Evolutionary conservation across 1,284 basidiomycete species (phyloP).

Genomic region (Veloboletus limbatus): DNA sequence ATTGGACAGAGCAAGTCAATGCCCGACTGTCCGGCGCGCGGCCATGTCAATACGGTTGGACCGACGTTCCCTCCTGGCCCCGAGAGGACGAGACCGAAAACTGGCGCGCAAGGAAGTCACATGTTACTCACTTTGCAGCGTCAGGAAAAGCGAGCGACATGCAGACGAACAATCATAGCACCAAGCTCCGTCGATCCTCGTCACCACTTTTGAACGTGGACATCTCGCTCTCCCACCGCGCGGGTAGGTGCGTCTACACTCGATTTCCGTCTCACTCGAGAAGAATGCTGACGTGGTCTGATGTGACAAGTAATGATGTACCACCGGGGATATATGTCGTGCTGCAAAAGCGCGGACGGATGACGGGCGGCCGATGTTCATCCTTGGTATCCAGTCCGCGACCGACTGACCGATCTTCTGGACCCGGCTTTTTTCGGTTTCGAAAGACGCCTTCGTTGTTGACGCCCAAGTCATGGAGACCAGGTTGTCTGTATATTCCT

Average conservation of each 20-base stretch:
- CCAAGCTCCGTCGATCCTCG: slow-evolving; percentile 3
- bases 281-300: neutral
- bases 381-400: neutral
- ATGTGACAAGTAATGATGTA: slow-evolving; percentile 2
- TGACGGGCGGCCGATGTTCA: neutral
- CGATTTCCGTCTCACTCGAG: neutral
- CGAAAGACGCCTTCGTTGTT: slow-evolving; percentile 2
- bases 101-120: slow-evolving; percentile 13
- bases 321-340: slow-evolving; percentile 15
- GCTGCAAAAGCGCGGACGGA: slow-evolving; percentile 18
- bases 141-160: neutral
- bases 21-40: neutral
- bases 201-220: slow-evolving; percentile 1
- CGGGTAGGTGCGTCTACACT: slow-evolving; percentile 10
- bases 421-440: slow-evolving; percentile 8
- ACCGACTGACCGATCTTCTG: no score
- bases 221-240: neutral
- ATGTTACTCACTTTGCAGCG: neutral
- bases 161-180: neutral
- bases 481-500: slow-evolving; percentile 10
- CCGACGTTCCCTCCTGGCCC: neutral
- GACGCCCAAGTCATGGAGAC: slow-evolving; percentile 17
- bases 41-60: neutral
- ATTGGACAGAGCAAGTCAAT: slow-evolving; percentile 13
- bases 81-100: slow-evolving; percentile 6